phyloP scores from a whole-genome alignment of 2,329 filamentous ascomycete genomes.

The Escovopsis weberi region DNA sequence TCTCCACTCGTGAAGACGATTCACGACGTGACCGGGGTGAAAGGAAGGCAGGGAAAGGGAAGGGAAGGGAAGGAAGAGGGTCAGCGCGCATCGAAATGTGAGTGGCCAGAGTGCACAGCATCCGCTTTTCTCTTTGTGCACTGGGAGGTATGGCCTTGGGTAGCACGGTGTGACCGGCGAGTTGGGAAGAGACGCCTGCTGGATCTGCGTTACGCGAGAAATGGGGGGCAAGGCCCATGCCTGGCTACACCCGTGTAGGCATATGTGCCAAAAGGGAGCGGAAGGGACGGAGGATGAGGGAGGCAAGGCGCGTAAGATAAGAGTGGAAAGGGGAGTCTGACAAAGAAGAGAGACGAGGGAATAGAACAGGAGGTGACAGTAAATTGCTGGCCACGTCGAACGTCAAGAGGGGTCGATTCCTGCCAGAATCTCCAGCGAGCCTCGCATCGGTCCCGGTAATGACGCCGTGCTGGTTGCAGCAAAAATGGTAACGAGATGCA shows the following conservation, averaged over 20 bases:
- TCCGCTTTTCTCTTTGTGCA: not conserved
- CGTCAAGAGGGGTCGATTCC: too few relatives aligned
- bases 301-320: not conserved
- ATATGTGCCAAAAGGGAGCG: not conserved
- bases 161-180: not conserved
- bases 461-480: too few relatives aligned
- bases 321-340: too few relatives aligned
- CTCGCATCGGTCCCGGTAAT: too few relatives aligned
- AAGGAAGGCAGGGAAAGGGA: not conserved
- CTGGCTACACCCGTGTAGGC: constrained; percentile 1
- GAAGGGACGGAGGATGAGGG: not conserved
- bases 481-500: too few relatives aligned
- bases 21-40: not conserved
- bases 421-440: too few relatives aligned
- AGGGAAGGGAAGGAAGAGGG: not conserved
- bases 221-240: not conserved
- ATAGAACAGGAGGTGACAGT: too few relatives aligned
- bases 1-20: too few relatives aligned
- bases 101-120: constrained; percentile 2
- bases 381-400: too few relatives aligned
- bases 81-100: constrained; percentile 1
- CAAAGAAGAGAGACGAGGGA: too few relatives aligned
- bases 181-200: constrained; percentile 11
- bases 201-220: constrained; percentile 20
- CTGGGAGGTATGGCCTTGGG: too few relatives aligned